A percentile compares a stretch with the other conserved stretches of the same genome.
phyloP scores from a whole-genome alignment of 2,329 filamentous ascomycete genomes.

The Calonectria pseudoturangicola region DNA sequence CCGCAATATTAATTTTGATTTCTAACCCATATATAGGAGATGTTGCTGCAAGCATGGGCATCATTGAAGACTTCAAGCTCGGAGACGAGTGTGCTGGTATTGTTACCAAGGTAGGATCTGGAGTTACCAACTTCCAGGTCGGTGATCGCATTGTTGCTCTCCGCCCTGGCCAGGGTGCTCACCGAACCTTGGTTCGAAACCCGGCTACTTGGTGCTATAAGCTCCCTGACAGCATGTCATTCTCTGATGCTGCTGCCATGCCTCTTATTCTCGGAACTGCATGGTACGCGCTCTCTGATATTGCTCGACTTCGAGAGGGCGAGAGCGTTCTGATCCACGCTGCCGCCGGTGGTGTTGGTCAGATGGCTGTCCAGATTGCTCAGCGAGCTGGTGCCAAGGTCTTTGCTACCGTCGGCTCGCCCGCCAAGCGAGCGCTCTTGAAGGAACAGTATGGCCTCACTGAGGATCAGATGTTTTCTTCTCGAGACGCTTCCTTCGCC shows the following conservation, averaged over 20 bases:
- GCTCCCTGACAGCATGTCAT: conserved; percentile 38
- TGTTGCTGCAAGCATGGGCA: conserved; percentile 51
- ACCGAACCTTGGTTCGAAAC: conserved; percentile 55
- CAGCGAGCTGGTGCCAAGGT: conserved; percentile 51
- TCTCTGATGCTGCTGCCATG: conserved; percentile 36
- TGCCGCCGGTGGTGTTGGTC: conserved; percentile 50
- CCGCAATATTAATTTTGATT: conserved; percentile 35
- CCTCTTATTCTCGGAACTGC: conserved; percentile 33
- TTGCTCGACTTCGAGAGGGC: conserved; percentile 29
- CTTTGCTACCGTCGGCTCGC: conserved; percentile 56
- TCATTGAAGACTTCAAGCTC: conserved; percentile 52
- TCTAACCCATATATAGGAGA: conserved; percentile 41
- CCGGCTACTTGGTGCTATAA: conserved; percentile 48
- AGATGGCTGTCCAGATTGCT: conserved; percentile 54
- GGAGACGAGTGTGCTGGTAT: conserved; percentile 48
- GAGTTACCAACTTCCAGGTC: conserved; percentile 32
- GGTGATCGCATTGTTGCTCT: conserved; percentile 36
- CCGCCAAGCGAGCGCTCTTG: conserved; percentile 32
- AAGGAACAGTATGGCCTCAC: conserved; percentile 55
- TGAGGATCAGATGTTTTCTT: conserved; percentile 56
- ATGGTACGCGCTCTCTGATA: conserved; percentile 34
- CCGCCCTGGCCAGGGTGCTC: conserved; percentile 43
- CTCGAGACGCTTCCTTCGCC: conserved; percentile 54
- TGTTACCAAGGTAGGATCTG: conserved; percentile 40
- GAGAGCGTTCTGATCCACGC: conserved; percentile 57